These are phyloP conservation scores for Fusarium sp. DNA, from an alignment of 2,329 filamentous ascomycete genomes.

Conservation along the genomic window DNA sequence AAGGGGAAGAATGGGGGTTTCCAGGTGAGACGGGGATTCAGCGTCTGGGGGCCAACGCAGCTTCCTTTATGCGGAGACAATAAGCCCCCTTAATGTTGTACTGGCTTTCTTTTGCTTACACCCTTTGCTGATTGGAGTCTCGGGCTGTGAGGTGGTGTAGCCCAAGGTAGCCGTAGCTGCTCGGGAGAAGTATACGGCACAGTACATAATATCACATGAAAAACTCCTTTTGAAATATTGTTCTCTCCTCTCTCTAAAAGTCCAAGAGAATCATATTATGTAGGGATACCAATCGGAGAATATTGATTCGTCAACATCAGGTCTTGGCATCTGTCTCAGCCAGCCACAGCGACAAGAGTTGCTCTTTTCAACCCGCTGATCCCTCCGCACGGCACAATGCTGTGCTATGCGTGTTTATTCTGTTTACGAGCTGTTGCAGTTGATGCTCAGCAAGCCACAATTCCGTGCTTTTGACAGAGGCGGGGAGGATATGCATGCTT, in stretches of 20 bases:
- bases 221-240: neutral
- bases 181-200: neutral
- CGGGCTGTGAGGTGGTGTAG: slow-evolving; percentile 13
- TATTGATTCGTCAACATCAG: slow-evolving; percentile 13
- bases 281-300: slow-evolving; percentile 11
- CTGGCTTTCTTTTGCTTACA: neutral
- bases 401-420: slow-evolving; percentile 11
- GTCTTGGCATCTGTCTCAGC: slow-evolving; percentile 21
- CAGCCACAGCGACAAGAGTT: slow-evolving; percentile 27
- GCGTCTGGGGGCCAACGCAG: slow-evolving; percentile 6
- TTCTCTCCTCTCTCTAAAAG: neutral
- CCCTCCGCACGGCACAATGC: neutral
- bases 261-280: neutral
- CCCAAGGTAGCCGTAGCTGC: slow-evolving; percentile 1
- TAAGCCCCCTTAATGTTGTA: neutral
- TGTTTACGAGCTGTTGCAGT: slow-evolving; percentile 13
- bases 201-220: neutral
- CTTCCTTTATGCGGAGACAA: slow-evolving; percentile 30
- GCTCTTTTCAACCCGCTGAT: neutral
- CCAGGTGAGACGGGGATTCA: neutral
- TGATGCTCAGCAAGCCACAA: slow-evolving; percentile 23
- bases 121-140: neutral
- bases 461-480: slow-evolving; percentile 9
- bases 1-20: neutral
- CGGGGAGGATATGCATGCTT: slow-evolving; percentile 12